phyloP scores from a whole-genome alignment of 306 rosid species.

The Oemleria cerasiformis region DNA sequence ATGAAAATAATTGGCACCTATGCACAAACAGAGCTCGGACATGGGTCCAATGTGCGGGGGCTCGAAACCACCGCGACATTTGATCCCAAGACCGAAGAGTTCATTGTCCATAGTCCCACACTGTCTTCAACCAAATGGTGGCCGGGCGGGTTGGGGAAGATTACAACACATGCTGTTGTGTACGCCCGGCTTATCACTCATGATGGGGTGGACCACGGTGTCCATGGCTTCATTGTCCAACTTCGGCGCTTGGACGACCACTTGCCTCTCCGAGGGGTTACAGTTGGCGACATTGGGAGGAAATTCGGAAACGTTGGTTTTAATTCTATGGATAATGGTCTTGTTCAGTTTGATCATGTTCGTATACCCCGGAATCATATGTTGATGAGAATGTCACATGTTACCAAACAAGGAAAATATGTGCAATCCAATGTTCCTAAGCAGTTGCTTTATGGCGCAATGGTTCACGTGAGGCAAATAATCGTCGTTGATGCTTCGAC shows the following conservation, averaged over 20 bases:
- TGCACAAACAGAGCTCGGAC: constrained; percentile 98
- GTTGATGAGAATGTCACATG: constrained; percentile 90
- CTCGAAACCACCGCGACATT: constrained; percentile 88
- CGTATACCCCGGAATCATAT: constrained; percentile 84
- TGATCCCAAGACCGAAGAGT: constrained; percentile 76
- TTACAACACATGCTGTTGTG: constrained; percentile 77
- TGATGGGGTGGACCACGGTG: constrained; percentile 63
- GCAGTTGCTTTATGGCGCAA: constrained; percentile 84
- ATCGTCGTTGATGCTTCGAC: constrained; percentile 76
- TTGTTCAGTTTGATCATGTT: constrained; percentile 63
- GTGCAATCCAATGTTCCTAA: constrained; percentile 73
- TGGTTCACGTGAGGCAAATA: constrained; percentile 83
- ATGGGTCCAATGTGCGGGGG: constrained; percentile 94
- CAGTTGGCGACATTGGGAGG: constrained; percentile 83
- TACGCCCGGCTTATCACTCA: constrained; percentile 68
- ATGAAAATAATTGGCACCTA: constrained; percentile 93
- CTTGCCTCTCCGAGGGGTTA: constrained; percentile 75
- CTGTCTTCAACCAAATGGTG: constrained; percentile 95
- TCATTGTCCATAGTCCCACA: constrained; percentile 82
- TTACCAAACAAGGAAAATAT: constrained; percentile 83
- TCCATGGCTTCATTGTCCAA: constrained; percentile 88
- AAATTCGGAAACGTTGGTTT: constrained; percentile 87
- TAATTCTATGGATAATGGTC: too few relatives aligned
- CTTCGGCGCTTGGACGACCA: constrained; percentile 87
- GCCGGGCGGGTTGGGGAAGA: constrained; percentile 97